phyloP scores from a whole-genome alignment of 768 basidiomycete genomes.

The Psilocybe sp. region DNA sequence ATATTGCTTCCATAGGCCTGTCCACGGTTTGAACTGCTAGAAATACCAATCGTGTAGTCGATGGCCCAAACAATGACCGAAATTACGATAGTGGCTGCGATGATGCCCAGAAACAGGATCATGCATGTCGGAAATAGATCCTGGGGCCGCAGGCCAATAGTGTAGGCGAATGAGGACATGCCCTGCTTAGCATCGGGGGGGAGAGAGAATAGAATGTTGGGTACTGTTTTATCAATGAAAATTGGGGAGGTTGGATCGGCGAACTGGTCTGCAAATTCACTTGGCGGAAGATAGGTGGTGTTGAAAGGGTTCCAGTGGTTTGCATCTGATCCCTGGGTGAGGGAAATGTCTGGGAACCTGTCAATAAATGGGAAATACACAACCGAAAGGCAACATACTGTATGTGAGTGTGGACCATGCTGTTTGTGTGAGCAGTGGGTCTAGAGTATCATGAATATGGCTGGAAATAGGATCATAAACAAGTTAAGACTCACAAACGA shows the following conservation, averaged over 20 bases:
- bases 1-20: constrained; percentile 12
- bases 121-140: constrained; percentile 83
- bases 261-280: constrained; percentile 73
- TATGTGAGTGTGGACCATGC: constrained; percentile 85
- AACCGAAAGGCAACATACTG: constrained; percentile 39
- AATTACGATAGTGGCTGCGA: constrained; percentile 67
- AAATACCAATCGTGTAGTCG: constrained; percentile 50
- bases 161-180: constrained; percentile 79
- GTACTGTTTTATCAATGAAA: constrained; percentile 63
- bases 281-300: constrained; percentile 58
- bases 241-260: constrained; percentile 69
- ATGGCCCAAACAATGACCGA: constrained; percentile 72
- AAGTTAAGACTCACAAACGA: constrained; percentile 68
- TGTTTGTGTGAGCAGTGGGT: constrained; percentile 85
- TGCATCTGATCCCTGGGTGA: constrained; percentile 45
- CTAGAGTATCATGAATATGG: constrained; percentile 35
- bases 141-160: constrained; percentile 77
- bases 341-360: constrained; percentile 60
- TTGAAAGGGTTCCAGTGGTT: constrained; percentile 70
- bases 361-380: constrained; percentile 1
- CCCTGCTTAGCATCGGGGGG: constrained; percentile 62
- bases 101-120: constrained; percentile 77
- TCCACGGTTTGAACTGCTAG: constrained; percentile 22
- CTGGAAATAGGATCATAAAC: neutral
- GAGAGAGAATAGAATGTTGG: constrained; percentile 75